Evolutionary conservation across 805 yeast species (phyloP), one percentile per base, ranked within the genome.

Genomic region (Yarrowia sp.): DNA sequence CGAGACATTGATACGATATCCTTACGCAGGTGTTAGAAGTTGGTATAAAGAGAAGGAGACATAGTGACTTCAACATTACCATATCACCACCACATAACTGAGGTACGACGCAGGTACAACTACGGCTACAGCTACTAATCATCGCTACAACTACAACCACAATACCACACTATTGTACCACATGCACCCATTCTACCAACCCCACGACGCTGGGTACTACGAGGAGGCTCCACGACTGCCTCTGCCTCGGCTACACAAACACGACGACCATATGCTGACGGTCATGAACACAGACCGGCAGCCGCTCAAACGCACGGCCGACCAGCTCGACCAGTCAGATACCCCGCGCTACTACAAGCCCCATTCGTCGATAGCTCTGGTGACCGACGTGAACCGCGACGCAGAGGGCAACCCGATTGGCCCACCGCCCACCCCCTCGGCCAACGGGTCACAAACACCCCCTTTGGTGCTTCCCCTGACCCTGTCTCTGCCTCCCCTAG

Each of bases 341-440:
- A 42, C 40, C 40, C 40, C 64, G 10, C 64, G 40, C 38, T 42
- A 56, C 64, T 42, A 59, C 52, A 59, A 59, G 65, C 35, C 52
- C 79, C 82, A 93, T 74, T 97, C 92, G 1, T 92, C 97, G 32
- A 77, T 92, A 70, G 97, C 97, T 1, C 82, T 93, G 68, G 97
- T 97, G 5, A 83, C 89, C 0, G 93, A 86, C 76, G 83, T 91
- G 49, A 83, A 83, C 67, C 77, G 77, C 42, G 79, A 82, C 26
- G 82, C 76, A 45, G 85, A 83, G 69, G 82, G 83, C 41, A 59
- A 59, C 19, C 65, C 65, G 19, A 59, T 59, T 19, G 65, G 52
- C 3, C 52, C 65, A 3, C 52, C 65, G 1, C 52, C 65, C 14
- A 32, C 32, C 7, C 50, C 65, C 2, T 32, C 65, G 15, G 50